Evolutionary conservation across 1,284 basidiomycete species (phyloP).

Genomic region (Clitocybe nebularis): DNA sequence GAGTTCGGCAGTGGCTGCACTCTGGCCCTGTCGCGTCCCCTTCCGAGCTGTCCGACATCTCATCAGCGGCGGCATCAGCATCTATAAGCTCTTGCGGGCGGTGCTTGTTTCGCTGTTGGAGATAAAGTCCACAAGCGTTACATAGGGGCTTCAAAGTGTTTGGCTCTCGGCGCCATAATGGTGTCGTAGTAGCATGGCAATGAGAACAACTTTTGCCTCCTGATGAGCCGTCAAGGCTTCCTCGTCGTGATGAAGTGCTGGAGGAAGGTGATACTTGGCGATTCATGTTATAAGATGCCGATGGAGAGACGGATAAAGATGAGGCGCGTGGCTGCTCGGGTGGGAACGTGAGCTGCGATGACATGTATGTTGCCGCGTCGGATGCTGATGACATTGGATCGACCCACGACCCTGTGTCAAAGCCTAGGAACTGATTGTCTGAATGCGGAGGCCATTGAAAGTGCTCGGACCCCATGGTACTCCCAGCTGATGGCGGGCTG

Average conservation of each 20-base stretch:
- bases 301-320: conserved; percentile 5
- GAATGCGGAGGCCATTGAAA: conserved; percentile 21
- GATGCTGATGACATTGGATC: conserved; percentile 24
- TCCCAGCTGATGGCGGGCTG: conserved; percentile 17
- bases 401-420: conserved; percentile 22
- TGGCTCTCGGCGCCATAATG: conserved; percentile 46
- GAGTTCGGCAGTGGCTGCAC: conserved; percentile 45
- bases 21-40: conserved; percentile 37
- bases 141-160: conserved; percentile 40
- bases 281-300: conserved; percentile 3
- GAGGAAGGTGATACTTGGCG: conserved; percentile 18
- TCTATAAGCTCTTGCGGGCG: conserved; percentile 48
- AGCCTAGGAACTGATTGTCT: conserved; percentile 23
- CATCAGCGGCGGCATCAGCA: conserved; percentile 40
- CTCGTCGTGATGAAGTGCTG: conserved; percentile 20
- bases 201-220: conserved; percentile 41
- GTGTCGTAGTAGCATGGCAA: conserved; percentile 42
- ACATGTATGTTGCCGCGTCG: conserved; percentile 6
- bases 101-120: conserved; percentile 43
- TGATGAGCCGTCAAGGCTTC: conserved; percentile 25
- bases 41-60: conserved; percentile 32
- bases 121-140: conserved; percentile 46
- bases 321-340: conserved; percentile 12
- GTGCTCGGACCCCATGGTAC: conserved; percentile 9
- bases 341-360: conserved; percentile 9